These are phyloP conservation scores for Sporothrix schenckii DNA, from an alignment of 2,329 filamentous ascomycete species.

Conservation along the genomic window DNA sequence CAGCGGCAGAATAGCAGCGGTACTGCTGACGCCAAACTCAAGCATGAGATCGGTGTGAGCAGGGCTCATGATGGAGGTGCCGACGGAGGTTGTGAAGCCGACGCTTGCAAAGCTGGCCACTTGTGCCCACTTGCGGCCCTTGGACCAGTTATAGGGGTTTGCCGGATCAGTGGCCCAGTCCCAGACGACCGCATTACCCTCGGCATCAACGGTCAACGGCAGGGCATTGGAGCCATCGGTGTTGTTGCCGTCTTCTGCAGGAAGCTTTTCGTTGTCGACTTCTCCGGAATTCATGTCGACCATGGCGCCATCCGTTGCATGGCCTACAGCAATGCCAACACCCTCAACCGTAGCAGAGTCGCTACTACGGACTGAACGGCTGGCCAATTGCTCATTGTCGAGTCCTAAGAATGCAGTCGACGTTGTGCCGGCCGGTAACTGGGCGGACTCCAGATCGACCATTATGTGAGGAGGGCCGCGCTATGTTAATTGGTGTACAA, in stretches of 20 bases:
- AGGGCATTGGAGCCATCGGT: neutral
- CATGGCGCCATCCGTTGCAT: neutral
- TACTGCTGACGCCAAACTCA: slow-evolving; percentile 58
- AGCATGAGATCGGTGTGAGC: slow-evolving; percentile 51
- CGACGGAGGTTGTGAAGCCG: slow-evolving; percentile 55
- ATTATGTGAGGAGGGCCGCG: neutral
- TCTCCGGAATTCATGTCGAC: slow-evolving; percentile 1
- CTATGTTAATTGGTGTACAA: neutral
- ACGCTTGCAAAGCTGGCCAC: slow-evolving; percentile 46
- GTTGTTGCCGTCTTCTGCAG: slow-evolving; percentile 6
- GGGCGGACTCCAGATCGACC: slow-evolving; percentile 1
- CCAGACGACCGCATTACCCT: slow-evolving; percentile 26
- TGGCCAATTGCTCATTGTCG: neutral
- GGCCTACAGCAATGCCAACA: neutral
- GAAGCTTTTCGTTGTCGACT: neutral
- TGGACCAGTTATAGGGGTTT: slow-evolving; percentile 59
- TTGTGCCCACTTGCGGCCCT: slow-evolving; percentile 47
- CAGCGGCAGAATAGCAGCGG: slow-evolving; percentile 60
- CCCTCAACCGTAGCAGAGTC: slow-evolving; percentile 6
- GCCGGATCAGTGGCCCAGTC: slow-evolving; percentile 47
- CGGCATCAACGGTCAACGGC: slow-evolving; percentile 23
- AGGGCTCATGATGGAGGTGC: slow-evolving; percentile 58
- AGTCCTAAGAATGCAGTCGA: neutral
- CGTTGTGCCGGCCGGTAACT: neutral
- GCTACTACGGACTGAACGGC: slow-evolving; percentile 1